Evolutionary conservation across 169 alveolate genomes (phyloP), one percentile per base, ranked within the genome.

Genomic region (Prorocentrum cordatum): DNA sequence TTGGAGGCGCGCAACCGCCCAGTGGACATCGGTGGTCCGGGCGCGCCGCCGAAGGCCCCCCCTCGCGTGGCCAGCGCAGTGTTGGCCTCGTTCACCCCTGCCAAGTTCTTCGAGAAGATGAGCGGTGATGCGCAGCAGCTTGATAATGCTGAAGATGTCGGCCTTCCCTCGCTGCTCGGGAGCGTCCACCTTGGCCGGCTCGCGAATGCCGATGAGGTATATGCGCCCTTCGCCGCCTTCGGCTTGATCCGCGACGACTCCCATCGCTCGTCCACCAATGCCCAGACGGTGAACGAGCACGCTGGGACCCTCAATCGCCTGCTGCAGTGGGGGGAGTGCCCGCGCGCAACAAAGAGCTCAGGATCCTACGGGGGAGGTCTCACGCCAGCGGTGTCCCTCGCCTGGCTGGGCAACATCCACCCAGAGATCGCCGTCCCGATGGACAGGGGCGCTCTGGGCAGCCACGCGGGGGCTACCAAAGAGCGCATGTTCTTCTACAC

Each of bases 401-500:
- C 50, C 26, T 18, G 31, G 16, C 1, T 64, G 73, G 12, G 50
- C 27, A 64, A 64, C 29, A 64, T 64, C 50, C 73, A 64, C 29
- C 73, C 47, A 22, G 73, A 64, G 47, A 22, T 64, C 4, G 73
- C 73, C 1, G 3, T 64, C 50, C 73, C 73, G n/a, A 64, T 64
- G 73, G 73, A 64, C 1, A n/a, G 73, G 50, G 73, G 50, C 2
- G 73, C 31, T 3, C 31, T 64, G 9, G 73, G 73, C 45, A 64
- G 33, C 73, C 73, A 64, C 29, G 71, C 31, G 14, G 71, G 71
- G 2, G 27, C 45, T 42, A 62, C 71, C 20, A 64, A 64, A 22
- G 73, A 64, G 73, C 73, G 73, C 10, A 64, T 64, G 5, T 3
- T 31, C 39, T 64, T 64, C 18, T 64, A 64, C 73, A 64, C 73